These are phyloP conservation scores for Colletotrichum horii DNA, from an alignment of 2,329 filamentous ascomycete genomes.

Conservation along the genomic window DNA sequence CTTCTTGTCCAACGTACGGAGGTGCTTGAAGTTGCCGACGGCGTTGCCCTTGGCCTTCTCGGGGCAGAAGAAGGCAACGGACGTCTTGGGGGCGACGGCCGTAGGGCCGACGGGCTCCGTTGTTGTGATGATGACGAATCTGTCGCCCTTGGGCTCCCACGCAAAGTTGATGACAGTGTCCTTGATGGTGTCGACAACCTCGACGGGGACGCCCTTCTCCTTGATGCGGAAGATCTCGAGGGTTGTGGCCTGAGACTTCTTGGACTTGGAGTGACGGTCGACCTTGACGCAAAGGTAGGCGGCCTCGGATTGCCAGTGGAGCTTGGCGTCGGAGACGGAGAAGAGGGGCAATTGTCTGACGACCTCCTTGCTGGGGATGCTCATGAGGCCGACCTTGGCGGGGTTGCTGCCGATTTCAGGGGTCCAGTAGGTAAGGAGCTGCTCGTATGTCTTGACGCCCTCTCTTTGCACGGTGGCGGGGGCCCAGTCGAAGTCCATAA, in stretches of 20 bases:
- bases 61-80: conserved; percentile 94
- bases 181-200: conserved; percentile 97
- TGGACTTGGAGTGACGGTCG: conserved; percentile 97
- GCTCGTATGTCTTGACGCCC: conserved; percentile 89
- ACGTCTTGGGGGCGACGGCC: conserved; percentile 89
- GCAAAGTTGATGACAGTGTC: conserved; percentile 99
- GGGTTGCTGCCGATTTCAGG: conserved; percentile 98
- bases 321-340: conserved; percentile 95
- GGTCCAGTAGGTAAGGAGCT: conserved; percentile 98
- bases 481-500: conserved; percentile 98
- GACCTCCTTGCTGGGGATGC: conserved; percentile 91
- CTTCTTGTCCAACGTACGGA: conserved; percentile 97
- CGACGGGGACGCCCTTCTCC: conserved; percentile 97
- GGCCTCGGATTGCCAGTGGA: conserved; percentile 97
- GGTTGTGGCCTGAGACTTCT: conserved; percentile 96
- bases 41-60: conserved; percentile 86
- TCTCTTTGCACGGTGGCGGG: conserved; percentile 83
- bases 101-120: conserved; percentile 80
- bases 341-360: conserved; percentile 96
- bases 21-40: conserved; percentile 93
- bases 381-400: conserved; percentile 96
- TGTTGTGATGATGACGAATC: conserved; percentile 96
- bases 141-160: conserved; percentile 97
- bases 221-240: conserved; percentile 97
- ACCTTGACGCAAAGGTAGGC: conserved; percentile 98